Conservation (phyloP, 495 filamentous ascomycete genomes). For the Aspergillus indologenus region DNA sequence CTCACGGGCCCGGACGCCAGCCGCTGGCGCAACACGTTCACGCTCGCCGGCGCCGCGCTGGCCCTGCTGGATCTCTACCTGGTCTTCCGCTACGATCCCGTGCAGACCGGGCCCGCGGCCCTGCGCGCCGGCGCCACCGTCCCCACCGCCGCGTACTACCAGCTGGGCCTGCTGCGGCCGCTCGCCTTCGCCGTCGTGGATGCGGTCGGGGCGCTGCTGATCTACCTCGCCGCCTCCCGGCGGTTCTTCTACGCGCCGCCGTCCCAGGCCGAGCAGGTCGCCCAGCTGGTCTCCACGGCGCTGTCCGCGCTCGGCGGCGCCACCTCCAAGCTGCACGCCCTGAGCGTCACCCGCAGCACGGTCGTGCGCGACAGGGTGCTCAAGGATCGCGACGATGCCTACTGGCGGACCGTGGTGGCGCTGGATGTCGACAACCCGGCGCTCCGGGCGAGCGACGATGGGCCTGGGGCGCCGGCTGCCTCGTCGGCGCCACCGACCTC, state of each 20-base stretch:
- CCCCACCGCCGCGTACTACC: slow-evolving; percentile 61
- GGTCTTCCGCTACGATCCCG: slow-evolving; percentile 58
- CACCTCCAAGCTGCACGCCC: slow-evolving; percentile 49
- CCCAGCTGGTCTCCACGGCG: slow-evolving; percentile 37
- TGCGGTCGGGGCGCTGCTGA: slow-evolving; percentile 50
- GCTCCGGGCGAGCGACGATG: slow-evolving; percentile 22
- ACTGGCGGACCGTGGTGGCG: slow-evolving; percentile 53
- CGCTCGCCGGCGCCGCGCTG: slow-evolving; percentile 58
- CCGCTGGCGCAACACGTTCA: slow-evolving; percentile 68
- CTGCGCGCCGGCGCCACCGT: slow-evolving; percentile 36
- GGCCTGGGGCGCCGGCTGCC: slow-evolving; percentile 22
- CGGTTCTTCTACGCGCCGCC: slow-evolving; percentile 58
- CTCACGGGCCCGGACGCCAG: slow-evolving; percentile 54
- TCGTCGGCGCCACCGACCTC: slow-evolving; percentile 21
- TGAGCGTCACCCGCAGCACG: slow-evolving; percentile 55
- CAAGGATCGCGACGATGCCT: slow-evolving; percentile 52
- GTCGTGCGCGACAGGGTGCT: slow-evolving; percentile 55
- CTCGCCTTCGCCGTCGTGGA: slow-evolving; percentile 61
- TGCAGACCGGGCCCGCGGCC: slow-evolving; percentile 40
- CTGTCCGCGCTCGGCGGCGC: slow-evolving; percentile 42
- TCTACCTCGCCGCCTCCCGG: slow-evolving; percentile 77
- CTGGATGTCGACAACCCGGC: slow-evolving; percentile 25
- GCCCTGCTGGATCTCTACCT: slow-evolving; percentile 63
- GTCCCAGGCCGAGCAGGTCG: slow-evolving; percentile 44
- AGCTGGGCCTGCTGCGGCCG: slow-evolving; percentile 55